Conservation (phyloP, 2,329 filamentous ascomycete species). For the Thielaviopsis ethacetica region DNA sequence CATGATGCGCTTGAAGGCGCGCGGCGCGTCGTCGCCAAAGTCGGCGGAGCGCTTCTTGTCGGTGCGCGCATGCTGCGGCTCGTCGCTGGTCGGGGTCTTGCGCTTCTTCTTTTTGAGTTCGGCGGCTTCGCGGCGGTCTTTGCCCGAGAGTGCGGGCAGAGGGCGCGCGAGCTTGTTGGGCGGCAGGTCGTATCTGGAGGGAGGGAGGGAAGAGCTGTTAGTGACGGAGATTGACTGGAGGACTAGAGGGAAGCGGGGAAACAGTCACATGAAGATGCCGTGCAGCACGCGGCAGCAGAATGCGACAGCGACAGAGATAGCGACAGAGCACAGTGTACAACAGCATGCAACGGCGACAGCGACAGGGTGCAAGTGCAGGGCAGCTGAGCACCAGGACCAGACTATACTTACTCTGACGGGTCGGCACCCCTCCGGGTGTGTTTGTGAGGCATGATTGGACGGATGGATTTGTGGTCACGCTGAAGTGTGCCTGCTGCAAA, state of each 20-base stretch:
- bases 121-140: conserved; percentile 11
- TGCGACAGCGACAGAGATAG: too few species aligned
- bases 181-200: conserved; percentile 6
- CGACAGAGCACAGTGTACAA: not conserved
- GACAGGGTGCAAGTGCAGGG: not conserved
- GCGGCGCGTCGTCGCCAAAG: conserved; percentile 62
- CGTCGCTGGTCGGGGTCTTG: conserved; percentile 21
- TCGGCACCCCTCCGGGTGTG: conserved; percentile 53
- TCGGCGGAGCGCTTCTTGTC: conserved; percentile 23
- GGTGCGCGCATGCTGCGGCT: conserved; percentile 20
- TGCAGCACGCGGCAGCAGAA: too few species aligned
- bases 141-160: conserved; percentile 7
- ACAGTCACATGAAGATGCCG: too few species aligned
- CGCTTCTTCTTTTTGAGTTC: conserved; percentile 17
- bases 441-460: conserved; percentile 60
- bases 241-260: not conserved
- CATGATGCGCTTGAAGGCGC: conserved; percentile 78
- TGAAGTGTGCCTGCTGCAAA: too few species aligned
- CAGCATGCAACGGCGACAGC: too few species aligned
- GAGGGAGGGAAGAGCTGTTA: not conserved
- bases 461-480: too few species aligned
- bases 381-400: not conserved
- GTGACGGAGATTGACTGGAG: not conserved
- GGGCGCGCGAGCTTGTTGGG: conserved; percentile 4
- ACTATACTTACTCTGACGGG: conserved; percentile 30